Conservation (phyloP, 2,329 filamentous ascomycete genomes). For the Verticillium zaregamsianum region DNA sequence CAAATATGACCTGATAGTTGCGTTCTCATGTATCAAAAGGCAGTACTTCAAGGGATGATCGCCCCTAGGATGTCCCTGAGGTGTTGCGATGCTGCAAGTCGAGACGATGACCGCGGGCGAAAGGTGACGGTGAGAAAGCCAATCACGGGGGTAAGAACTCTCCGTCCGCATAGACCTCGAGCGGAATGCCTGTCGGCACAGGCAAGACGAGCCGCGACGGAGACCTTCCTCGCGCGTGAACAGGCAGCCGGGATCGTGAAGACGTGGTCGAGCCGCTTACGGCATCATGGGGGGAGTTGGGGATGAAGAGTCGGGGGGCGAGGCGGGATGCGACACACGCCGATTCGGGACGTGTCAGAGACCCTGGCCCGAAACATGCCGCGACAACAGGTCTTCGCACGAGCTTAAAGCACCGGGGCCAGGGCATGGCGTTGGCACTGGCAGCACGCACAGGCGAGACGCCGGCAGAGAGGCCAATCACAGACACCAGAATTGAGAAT, state of each 20-base stretch:
- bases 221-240: not conserved
- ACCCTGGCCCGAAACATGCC: conserved; percentile 31
- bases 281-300: not conserved
- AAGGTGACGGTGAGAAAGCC: not conserved
- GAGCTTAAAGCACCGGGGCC: not conserved
- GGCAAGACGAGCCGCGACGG: not conserved
- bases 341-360: conserved; percentile 26
- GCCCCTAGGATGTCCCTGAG: not conserved
- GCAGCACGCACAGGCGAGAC: not conserved
- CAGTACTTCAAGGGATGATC: not conserved
- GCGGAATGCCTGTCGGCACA: not conserved
- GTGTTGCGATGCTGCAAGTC: not conserved
- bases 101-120: not conserved
- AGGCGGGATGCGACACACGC: not conserved
- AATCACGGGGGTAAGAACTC: conserved; percentile 5
- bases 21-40: conserved; percentile 1
- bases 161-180: conserved; percentile 2
- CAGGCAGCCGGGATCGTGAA: not conserved
- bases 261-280: not conserved
- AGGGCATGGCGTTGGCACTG: not conserved
- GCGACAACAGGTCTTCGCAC: not conserved
- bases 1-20: conserved; percentile 12
- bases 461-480: not conserved
- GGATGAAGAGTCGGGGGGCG: not conserved
- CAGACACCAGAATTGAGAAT: not conserved